phyloP scores from a whole-genome alignment of 306 rosid genomes.

The Astragalus membranaceus region DNA sequence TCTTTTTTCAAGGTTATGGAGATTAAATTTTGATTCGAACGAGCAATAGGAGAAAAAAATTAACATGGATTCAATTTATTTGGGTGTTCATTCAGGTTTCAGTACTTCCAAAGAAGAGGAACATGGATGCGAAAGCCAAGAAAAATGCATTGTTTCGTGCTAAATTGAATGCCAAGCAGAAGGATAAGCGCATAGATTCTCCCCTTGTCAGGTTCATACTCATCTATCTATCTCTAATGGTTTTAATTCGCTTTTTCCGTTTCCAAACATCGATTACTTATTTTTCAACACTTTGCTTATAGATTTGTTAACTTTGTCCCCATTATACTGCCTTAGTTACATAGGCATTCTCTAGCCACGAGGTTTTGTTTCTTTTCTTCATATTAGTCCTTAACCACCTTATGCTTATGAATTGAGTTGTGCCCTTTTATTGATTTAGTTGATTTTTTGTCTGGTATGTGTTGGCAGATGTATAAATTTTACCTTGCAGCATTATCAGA shows the following conservation, averaged over 20 bases:
- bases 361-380: not conserved
- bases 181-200: constrained; percentile 76
- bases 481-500: too few species aligned
- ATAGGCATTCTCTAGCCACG: too few species aligned
- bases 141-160: constrained; percentile 67
- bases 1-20: too few species aligned
- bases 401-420: not conserved
- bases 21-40: too few species aligned
- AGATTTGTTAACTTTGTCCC: not conserved
- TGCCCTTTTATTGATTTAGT: constrained; percentile 10
- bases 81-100: not conserved
- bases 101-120: not conserved
- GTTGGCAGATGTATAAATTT: not conserved
- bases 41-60: too few species aligned
- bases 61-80: too few species aligned
- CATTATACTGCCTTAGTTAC: not conserved
- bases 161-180: constrained; percentile 72
- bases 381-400: not conserved
- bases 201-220: constrained; percentile 62
- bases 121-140: constrained; percentile 50
- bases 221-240: not conserved
- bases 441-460: constrained; percentile 9
- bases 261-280: not conserved
- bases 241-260: not conserved
- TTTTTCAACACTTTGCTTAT: not conserved